Base-by-base conservation (phyloP, 345 rosid genomes). In the Euclidium syriacum region DNA sequence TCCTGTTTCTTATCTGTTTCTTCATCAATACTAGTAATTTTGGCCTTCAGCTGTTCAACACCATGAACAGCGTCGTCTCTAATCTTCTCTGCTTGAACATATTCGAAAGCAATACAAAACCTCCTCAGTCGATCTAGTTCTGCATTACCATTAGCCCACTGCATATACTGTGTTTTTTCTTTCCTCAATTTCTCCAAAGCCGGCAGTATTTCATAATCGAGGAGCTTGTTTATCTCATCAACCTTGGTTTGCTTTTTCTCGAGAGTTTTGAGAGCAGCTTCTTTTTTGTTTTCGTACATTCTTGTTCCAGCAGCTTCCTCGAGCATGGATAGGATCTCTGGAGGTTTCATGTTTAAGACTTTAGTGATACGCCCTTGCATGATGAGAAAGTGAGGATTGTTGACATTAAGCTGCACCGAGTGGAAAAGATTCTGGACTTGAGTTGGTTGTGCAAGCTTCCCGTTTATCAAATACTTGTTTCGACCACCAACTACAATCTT, bases 251-350 rank as follows among this genome's bases (percentile, higher is more conserved):
- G 99, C 78, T 94, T 94, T 73, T 87, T 94, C 59, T 94, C 97
- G 24, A 94, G 96, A 4, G 96, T 94, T 80, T 89, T 94, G 35
- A 94, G 32, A 0, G 97, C 96, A 49, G 83, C 82, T 35, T 90
- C 96, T 66, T 94, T 90, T 80, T 94, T 94, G 39, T 88, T 94
- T 71, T 94, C 99, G 5, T 94, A 94, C 99, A 94, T 94, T 75
- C 99, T 83, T 7, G 99, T 94, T 34, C 99, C 99, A 39, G 96
- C 96, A 65, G 97, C 99, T 87, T 94, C 99, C 75, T 94, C 99
- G 16, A 94, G 95, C 99, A 94, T 94, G 10, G 99, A 94, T 32
- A 90, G 61, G 29, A 87, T 94, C 84, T 90, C 97, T 0, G 97
- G 99, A 30, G 99, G 97, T 73, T 94, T 94, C 99, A 94, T 94